A percentile compares a stretch with the other conserved stretches of the same genome.
Evolutionary conservation across 1,284 basidiomycete genomes (phyloP).

Genomic region (Heterobasidion annosum): DNA sequence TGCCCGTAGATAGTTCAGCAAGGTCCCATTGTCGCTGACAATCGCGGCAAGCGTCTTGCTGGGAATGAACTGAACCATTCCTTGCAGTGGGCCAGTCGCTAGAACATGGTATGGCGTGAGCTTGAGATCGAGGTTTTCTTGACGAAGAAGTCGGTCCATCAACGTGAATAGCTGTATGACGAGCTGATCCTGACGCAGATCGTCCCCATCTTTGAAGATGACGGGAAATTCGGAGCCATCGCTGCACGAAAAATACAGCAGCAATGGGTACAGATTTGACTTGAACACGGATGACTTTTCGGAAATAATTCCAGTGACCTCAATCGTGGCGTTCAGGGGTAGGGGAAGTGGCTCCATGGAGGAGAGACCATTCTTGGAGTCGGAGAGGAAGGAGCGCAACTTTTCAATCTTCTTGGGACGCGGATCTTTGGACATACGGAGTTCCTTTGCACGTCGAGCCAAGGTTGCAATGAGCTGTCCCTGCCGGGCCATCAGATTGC

Average conservation of each 20-base stretch:
- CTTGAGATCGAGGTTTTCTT: constrained; percentile 93
- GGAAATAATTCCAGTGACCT: constrained; percentile 77
- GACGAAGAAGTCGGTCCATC: constrained; percentile 90
- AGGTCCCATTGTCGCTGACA: constrained; percentile 85
- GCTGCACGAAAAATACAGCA: constrained; percentile 82
- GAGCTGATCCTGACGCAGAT: constrained; percentile 95
- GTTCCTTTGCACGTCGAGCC: constrained; percentile 77
- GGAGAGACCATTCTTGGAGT: constrained; percentile 75
- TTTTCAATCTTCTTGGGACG: constrained; percentile 98
- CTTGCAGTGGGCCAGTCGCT: constrained; percentile 87
- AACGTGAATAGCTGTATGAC: constrained; percentile 96
- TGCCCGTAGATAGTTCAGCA: constrained; percentile 83
- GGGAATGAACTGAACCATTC: constrained; percentile 94
- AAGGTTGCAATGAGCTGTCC: constrained; percentile 81
- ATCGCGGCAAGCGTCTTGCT: constrained; percentile 94
- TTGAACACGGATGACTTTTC: constrained; percentile 97
- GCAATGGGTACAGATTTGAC: constrained; percentile 89
- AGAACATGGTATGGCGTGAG: constrained; percentile 91
- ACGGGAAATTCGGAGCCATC: constrained; percentile 80
- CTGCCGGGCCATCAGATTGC: constrained; percentile 79
- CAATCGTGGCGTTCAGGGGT: constrained; percentile 81
- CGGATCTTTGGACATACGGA: constrained; percentile 86
- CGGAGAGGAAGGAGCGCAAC: constrained; percentile 73
- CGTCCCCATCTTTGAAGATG: constrained; percentile 99
- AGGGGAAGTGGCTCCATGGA: constrained; percentile 76